A percentile compares a stretch with the other conserved stretches of the same genome.
Evolutionary conservation across 73 alveolate genomes (phyloP).

Genomic region (Tetrahymena malaccensis): DNA sequence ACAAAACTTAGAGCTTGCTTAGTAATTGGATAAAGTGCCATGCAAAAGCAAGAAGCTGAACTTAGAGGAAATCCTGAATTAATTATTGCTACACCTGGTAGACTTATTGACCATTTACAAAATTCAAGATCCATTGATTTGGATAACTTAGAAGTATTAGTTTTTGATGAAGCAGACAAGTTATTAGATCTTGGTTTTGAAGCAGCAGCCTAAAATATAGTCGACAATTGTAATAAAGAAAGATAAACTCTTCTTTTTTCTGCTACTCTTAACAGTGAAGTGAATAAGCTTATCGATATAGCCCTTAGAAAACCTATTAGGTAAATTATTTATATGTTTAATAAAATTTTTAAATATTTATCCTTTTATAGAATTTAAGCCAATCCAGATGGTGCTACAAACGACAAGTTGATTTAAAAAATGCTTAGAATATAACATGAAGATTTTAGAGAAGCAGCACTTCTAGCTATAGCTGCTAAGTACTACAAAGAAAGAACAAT

Average conservation of each 20-base stretch:
- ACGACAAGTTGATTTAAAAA: constrained; percentile 16
- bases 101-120: constrained; percentile 70
- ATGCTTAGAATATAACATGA: constrained; percentile 9
- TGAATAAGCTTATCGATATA: constrained; percentile 66
- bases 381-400: constrained; percentile 12
- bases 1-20: constrained; percentile 64
- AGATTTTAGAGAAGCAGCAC: constrained; percentile 37
- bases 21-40: constrained; percentile 82
- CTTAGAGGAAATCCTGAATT: constrained; percentile 84
- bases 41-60: constrained; percentile 71
- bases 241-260: constrained; percentile 94
- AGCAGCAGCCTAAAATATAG: constrained; percentile 74
- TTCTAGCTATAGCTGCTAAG: constrained; percentile 41
- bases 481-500: constrained; percentile 68
- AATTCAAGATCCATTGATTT: constrained; percentile 21
- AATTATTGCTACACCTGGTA: constrained; percentile 93
- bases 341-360: background rate
- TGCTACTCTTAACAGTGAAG: constrained; percentile 96
- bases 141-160: constrained; percentile 77
- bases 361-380: background rate
- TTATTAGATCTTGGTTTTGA: constrained; percentile 94
- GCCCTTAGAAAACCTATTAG: constrained; percentile 80
- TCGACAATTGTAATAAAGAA: constrained; percentile 65
- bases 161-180: constrained; percentile 98
- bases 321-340: constrained; percentile 50